Percentiles rank a stretch among this genome's conserved stretches.
Evolutionary conservation across 495 filamentous ascomycete genomes (phyloP).

Genomic region (Neurospora tetraspora): DNA sequence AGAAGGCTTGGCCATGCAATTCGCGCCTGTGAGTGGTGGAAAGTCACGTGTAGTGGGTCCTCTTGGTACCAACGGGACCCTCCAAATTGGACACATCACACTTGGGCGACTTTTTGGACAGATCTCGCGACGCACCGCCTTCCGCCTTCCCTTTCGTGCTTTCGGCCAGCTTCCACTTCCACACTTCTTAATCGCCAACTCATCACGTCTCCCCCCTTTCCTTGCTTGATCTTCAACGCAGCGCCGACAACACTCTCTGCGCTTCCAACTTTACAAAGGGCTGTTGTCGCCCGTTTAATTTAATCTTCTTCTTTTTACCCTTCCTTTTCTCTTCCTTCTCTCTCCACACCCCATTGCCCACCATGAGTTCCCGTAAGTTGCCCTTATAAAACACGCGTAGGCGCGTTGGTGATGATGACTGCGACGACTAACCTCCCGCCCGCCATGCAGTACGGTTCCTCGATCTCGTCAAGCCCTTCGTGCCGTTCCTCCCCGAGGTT

Average conservation of each 20-base stretch:
- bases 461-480: slow-evolving; percentile 98
- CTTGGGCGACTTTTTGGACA: slow-evolving; percentile 36
- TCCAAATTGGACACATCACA: slow-evolving; percentile 45
- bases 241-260: slow-evolving; percentile 27
- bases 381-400: slow-evolving; percentile 19
- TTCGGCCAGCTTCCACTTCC: slow-evolving; percentile 9
- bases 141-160: slow-evolving; percentile 21
- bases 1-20: not conserved
- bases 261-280: slow-evolving; percentile 18
- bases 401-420: slow-evolving; percentile 13
- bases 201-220: slow-evolving; percentile 14
- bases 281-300: slow-evolving; percentile 31
- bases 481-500: slow-evolving; percentile 97
- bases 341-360: slow-evolving; percentile 30
- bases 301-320: slow-evolving; percentile 29
- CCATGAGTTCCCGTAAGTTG: slow-evolving; percentile 50
- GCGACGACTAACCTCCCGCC: not conserved
- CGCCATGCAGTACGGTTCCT: slow-evolving; percentile 80
- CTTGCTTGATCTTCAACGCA: slow-evolving; percentile 21
- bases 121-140: slow-evolving; percentile 32
- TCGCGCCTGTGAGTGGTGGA: not conserved
- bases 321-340: slow-evolving; percentile 11
- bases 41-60: slow-evolving; percentile 27
- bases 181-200: slow-evolving; percentile 7
- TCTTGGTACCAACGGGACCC: slow-evolving; percentile 9